Base-by-base conservation (phyloP, 1,139 yeast species). In the Meyerozyma carpophila region DNA sequence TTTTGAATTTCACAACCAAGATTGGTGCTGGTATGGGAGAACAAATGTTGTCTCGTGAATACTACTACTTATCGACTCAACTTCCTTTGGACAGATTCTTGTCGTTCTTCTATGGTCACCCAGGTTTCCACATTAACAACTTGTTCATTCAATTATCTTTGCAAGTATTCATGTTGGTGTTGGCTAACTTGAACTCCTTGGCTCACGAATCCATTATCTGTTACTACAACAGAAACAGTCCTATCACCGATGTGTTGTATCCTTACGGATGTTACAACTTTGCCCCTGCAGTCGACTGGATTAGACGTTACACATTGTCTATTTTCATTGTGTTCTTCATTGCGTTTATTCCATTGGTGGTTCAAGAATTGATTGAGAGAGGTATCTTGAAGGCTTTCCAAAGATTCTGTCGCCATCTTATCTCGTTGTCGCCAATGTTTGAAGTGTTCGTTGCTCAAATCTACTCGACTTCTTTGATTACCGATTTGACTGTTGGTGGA, bases 1-100 rank as follows among this genome's bases (percentile, higher is more conserved):
- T 93, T 79, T 81, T 93, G 77, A 93, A 93, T 73, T 93, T 93
- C 82, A 93, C 98, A 32, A 93, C 98, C 49, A 93, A 93, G 79
- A 93, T 93, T 82, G 98, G 98, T 77, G 96, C 98, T 61, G 98
- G 98, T 86, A 93, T 93, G 98, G 98, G 98, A 73, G 98, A 93
- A 72, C 98, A 93, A 72, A 91, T 93, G 94, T 77, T 93, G 63
- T 90, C 97, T 46, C 87, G 98, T 75, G 98, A 93, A 70, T 93
- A 93, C 74, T 93, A 91, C 72, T 93, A 93, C 69, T 76, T 93
- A 66, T 96, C 98, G 57, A 93, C 98, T 49, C 98, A 93, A 70
- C 80, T 93, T 58, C 98, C 98, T 46, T 75, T 93, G 57, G 98
- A 93, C 67, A 86, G 98, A 68, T 93, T 93, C 84, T 78, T 93